Evolutionary conservation across 345 rosid genomes (phyloP).

Genomic region (Pistacia integerrima): DNA sequence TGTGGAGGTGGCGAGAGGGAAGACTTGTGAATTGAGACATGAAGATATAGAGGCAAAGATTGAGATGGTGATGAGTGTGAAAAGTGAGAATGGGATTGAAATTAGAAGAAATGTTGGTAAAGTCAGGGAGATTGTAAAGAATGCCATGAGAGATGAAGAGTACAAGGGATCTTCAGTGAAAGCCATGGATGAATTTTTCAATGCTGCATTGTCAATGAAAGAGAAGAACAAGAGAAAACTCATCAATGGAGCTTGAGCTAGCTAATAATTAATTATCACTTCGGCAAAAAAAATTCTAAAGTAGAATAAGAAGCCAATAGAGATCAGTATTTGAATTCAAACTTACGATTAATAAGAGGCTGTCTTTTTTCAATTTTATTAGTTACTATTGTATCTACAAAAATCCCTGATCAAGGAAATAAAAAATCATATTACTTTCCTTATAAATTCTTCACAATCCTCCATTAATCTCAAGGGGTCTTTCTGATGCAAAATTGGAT

Average conservation of each 20-base stretch:
- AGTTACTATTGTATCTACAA: no score
- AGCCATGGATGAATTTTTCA: slow-evolving; percentile 43
- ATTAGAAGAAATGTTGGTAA: slow-evolving; percentile 47
- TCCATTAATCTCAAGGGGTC: no score
- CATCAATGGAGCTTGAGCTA: slow-evolving; percentile 3
- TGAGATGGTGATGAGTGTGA: slow-evolving; percentile 47
- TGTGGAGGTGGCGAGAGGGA: slow-evolving; percentile 70
- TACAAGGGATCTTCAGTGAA: slow-evolving; percentile 38
- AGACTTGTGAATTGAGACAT: slow-evolving; percentile 44
- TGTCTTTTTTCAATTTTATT: no score
- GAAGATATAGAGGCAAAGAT: slow-evolving; percentile 49
- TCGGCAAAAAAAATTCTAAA: no score
- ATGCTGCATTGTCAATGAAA: slow-evolving; percentile 25
- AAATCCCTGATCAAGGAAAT: no score
- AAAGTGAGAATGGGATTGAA: slow-evolving; percentile 41
- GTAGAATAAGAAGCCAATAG: no score
- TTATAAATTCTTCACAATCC: no score
- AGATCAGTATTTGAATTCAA: no score
- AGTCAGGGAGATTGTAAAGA: slow-evolving; percentile 36
- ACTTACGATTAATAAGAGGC: no score
- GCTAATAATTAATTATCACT: no score
- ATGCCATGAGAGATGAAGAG: slow-evolving; percentile 34
- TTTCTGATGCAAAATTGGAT: no score
- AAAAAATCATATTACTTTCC: no score
- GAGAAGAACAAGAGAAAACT: background rate